Percentiles rank a stretch among this genome's conserved stretches.
Conservation (phyloP, 1,284 basidiomycete genomes). For the Gomphus bonarii region DNA sequence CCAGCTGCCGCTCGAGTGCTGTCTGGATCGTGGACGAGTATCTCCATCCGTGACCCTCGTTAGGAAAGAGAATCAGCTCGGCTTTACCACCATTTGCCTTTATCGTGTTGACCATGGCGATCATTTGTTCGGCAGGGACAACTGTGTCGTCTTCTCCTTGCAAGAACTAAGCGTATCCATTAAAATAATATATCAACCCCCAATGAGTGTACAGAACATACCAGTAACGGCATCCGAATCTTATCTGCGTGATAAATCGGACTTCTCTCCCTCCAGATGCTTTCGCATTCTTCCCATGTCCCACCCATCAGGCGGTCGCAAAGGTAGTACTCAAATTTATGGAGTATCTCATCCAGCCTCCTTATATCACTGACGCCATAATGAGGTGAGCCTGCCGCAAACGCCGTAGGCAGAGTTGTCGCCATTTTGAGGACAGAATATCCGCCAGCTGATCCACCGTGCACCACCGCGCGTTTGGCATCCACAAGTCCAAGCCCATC, state of each 20-base stretch:
- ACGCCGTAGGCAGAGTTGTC: constrained; percentile 17
- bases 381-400: constrained; percentile 19
- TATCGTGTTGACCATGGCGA: constrained; percentile 13
- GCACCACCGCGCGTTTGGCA: constrained; percentile 19
- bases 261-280: constrained; percentile 25
- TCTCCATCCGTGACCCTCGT: constrained; percentile 13
- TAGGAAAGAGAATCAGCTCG: constrained; percentile 12
- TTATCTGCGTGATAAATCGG: constrained; percentile 24
- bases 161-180: constrained; percentile 12
- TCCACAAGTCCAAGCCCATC: constrained; percentile 19
- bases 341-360: constrained; percentile 22
- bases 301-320: constrained; percentile 26
- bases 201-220: constrained; percentile 12
- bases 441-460: constrained; percentile 25
- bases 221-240: constrained; percentile 27
- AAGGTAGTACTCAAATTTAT: constrained; percentile 28
- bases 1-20: constrained; percentile 10
- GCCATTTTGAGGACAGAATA: constrained; percentile 27
- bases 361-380: constrained; percentile 24
- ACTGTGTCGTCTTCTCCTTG: constrained; percentile 25
- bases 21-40: constrained; percentile 9
- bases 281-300: constrained; percentile 21
- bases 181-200: neutral
- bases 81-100: constrained; percentile 9
- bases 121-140: constrained; percentile 25